Conservation (phyloP, 768 basidiomycete genomes). For the Stropharia rugosoannulata region DNA sequence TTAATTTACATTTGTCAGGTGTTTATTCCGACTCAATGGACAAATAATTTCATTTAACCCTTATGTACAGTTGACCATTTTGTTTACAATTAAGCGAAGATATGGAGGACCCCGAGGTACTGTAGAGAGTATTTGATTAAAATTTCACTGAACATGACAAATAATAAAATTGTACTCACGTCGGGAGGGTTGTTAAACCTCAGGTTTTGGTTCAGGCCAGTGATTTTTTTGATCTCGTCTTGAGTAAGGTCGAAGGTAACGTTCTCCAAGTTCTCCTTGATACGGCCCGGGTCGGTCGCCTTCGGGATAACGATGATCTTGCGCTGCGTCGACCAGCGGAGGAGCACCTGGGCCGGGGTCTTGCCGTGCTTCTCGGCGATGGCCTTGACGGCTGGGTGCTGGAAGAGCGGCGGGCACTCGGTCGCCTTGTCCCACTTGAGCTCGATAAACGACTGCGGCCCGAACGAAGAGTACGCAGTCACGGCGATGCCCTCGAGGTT, state of each 20-base stretch:
- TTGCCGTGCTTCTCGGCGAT: slow-evolving; percentile 52
- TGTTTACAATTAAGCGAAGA: slow-evolving; percentile 20
- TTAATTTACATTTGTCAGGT: too few species aligned
- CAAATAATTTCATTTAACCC: too few species aligned
- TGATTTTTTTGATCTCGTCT: slow-evolving; percentile 59
- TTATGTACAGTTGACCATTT: too few species aligned
- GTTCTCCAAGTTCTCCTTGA: slow-evolving; percentile 48
- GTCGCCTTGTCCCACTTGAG: slow-evolving; percentile 60
- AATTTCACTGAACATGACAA: background rate
- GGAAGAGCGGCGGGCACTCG: slow-evolving; percentile 49
- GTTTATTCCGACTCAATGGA: too few species aligned
- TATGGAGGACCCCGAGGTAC: slow-evolving; percentile 26
- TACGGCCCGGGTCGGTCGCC: slow-evolving; percentile 45
- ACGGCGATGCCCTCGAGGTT: slow-evolving; percentile 57
- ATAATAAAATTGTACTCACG: slow-evolving; percentile 10
- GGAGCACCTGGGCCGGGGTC: slow-evolving; percentile 67
- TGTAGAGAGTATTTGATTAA: background rate
- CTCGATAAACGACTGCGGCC: slow-evolving; percentile 55
- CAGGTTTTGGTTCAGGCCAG: slow-evolving; percentile 48
- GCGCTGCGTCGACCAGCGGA: slow-evolving; percentile 79
- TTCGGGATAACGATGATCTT: slow-evolving; percentile 79
- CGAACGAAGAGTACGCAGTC: slow-evolving; percentile 60
- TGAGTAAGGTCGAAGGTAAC: slow-evolving; percentile 47
- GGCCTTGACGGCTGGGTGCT: slow-evolving; percentile 40
- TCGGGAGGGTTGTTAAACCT: slow-evolving; percentile 30